phyloP scores from a whole-genome alignment of 371 early-diverging fungal species.

The Cokeromyces recurvatus region DNA sequence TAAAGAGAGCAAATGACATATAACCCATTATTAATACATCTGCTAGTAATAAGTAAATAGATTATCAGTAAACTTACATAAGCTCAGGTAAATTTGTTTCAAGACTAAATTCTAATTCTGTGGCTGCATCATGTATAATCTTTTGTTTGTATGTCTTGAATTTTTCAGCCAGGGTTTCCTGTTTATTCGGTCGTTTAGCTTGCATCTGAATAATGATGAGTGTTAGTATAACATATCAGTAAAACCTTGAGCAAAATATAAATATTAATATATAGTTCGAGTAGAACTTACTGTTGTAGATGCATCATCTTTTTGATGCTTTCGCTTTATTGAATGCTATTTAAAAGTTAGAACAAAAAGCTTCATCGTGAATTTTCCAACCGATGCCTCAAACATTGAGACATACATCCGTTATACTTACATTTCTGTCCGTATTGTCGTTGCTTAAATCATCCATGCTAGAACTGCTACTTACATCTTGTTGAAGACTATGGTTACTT shows the following conservation, averaged over 20 bases:
- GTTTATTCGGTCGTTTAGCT: not conserved
- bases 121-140: constrained; percentile 1
- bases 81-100: constrained; percentile 1
- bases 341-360: constrained; percentile 5
- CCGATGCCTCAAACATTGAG: constrained; percentile 3
- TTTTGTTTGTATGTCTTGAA: no score
- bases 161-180: not conserved
- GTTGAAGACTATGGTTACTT: not conserved
- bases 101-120: not conserved
- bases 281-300: constrained; percentile 3
- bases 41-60: constrained; percentile 1
- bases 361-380: not conserved
- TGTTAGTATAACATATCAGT: constrained; percentile 4
- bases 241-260: constrained; percentile 7
- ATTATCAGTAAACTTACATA: not conserved
- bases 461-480: constrained; percentile 1
- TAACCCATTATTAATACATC: not conserved
- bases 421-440: constrained; percentile 1
- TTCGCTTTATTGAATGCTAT: constrained; percentile 1
- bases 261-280: constrained; percentile 5
- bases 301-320: not conserved
- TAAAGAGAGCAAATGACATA: constrained; percentile 5
- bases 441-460: not conserved
- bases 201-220: not conserved
- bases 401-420: constrained; percentile 1